phyloP scores from a whole-genome alignment of 148 eudicot species.

The Chenopodium quinoa region DNA sequence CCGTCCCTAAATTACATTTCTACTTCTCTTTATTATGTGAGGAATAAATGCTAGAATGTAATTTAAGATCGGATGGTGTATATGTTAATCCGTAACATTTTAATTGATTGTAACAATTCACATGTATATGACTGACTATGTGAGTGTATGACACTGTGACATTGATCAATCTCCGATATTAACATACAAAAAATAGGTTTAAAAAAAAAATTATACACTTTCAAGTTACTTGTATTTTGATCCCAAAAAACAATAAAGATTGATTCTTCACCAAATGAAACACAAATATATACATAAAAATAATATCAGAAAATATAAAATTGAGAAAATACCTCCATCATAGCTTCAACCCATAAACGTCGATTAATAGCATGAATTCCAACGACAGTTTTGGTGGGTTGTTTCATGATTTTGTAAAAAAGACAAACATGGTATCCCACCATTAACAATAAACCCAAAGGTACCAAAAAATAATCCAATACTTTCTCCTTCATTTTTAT shows the following conservation, averaged over 20 bases:
- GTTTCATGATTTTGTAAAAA: slow-evolving; percentile 40
- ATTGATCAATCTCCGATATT: no score
- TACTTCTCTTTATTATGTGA: no score
- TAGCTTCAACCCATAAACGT: slow-evolving; percentile 77
- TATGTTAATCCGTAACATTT: no score
- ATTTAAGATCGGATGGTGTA: no score
- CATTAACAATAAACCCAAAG: slow-evolving; percentile 60
- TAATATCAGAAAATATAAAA: neutral
- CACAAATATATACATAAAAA: neutral
- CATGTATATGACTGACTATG: no score
- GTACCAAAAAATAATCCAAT: slow-evolving; percentile 68
- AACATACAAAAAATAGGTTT: no score
- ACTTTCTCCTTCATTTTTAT: slow-evolving; percentile 30
- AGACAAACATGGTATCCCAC: slow-evolving; percentile 63
- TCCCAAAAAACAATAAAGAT: neutral
- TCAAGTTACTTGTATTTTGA: no score
- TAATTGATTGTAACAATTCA: no score
- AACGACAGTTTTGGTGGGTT: slow-evolving; percentile 60
- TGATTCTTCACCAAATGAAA: neutral
- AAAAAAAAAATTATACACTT: no score
- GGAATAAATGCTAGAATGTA: no score
- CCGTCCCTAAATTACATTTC: no score
- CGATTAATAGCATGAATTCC: slow-evolving; percentile 82
- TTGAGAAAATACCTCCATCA: slow-evolving; percentile 71
- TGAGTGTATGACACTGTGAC: no score